phyloP scores from a whole-genome alignment of 176 grass and related monocot genomes.

The Themeda triandra region DNA sequence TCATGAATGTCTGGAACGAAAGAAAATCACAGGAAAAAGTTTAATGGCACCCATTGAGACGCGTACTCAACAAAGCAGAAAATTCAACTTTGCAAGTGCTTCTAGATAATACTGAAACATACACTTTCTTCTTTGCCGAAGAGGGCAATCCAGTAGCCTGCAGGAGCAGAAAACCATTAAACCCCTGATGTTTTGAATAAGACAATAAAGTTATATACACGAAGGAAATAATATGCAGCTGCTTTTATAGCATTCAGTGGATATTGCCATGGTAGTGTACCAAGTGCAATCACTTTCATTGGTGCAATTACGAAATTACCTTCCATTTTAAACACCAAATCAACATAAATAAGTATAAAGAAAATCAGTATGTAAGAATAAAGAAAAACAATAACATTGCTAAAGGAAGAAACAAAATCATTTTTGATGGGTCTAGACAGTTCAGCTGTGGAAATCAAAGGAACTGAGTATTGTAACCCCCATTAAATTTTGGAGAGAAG shows the following conservation, averaged over 20 bases:
- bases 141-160: constrained; percentile 71
- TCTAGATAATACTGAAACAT: constrained; percentile 35
- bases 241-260: background rate
- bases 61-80: background rate
- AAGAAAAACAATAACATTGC: no score
- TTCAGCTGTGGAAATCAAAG: no score
- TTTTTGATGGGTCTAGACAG: background rate
- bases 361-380: no score
- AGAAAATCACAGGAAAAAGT: constrained; percentile 28
- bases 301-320: background rate
- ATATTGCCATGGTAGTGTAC: background rate
- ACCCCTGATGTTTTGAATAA: constrained; percentile 13
- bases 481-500: background rate
- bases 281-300: background rate
- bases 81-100: constrained; percentile 21
- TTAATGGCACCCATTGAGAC: background rate
- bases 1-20: constrained; percentile 56
- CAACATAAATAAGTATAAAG: background rate
- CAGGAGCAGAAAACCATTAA: constrained; percentile 20
- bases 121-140: constrained; percentile 86
- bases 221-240: background rate
- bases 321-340: background rate
- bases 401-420: no score
- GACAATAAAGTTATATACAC: background rate
- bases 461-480: background rate